phyloP scores from a whole-genome alignment of 2,329 filamentous ascomycete species.

The Fusarium liriodendri region DNA sequence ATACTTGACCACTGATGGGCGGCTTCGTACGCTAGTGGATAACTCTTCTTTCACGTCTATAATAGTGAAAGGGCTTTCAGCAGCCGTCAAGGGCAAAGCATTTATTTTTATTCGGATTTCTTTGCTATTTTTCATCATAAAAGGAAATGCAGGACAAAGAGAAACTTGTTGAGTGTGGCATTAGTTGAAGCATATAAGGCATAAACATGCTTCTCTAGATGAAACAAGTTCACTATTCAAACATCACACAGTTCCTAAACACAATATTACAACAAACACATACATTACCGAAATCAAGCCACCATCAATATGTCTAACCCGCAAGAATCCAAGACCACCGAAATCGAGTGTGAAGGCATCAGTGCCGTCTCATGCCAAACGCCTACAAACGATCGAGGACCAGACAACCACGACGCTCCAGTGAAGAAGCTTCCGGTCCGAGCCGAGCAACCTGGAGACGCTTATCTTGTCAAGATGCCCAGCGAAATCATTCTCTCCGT shows the following conservation, averaged over 20 bases:
- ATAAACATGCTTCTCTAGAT: neutral
- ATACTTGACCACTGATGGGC: neutral
- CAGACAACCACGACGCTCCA: neutral
- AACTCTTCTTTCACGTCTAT: neutral
- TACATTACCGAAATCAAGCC: neutral
- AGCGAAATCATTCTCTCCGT: neutral
- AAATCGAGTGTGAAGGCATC: neutral
- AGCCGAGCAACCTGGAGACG: neutral
- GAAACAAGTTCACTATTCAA: neutral
- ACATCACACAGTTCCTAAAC: neutral
- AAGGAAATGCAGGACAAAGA: neutral
- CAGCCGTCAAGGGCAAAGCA: neutral
- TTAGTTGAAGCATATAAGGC: neutral
- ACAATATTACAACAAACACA: neutral
- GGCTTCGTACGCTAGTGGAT: neutral
- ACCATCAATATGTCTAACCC: neutral
- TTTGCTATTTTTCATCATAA: neutral
- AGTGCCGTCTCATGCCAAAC: neutral
- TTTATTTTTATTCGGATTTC: neutral
- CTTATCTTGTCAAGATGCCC: neutral
- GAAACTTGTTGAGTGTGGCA: neutral
- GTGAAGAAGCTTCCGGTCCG: neutral
- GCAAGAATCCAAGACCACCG: neutral
- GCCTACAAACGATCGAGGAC: neutral
- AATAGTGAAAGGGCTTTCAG: neutral